phyloP scores from a whole-genome alignment of 148 eudicot species.

The Rhododendron ovatum region DNA sequence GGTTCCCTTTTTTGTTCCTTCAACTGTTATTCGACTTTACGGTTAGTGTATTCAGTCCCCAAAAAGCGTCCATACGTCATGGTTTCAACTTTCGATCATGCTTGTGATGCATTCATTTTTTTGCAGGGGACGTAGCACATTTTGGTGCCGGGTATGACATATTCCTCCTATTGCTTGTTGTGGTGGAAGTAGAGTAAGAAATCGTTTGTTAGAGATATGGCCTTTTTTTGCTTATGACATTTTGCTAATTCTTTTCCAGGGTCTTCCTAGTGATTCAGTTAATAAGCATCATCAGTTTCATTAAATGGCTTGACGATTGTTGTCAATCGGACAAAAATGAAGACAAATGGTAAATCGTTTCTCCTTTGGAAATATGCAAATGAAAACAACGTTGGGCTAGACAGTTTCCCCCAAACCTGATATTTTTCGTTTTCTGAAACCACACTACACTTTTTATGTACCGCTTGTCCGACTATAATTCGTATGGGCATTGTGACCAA shows the following conservation, averaged over 20 bases:
- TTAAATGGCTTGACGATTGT: slow-evolving; percentile 66
- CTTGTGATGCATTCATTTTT: slow-evolving; percentile 4
- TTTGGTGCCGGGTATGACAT: slow-evolving; percentile 79
- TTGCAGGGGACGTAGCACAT: slow-evolving; percentile 79
- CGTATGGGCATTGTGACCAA: neutral
- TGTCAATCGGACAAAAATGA: slow-evolving; percentile 57
- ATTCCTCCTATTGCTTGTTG: neutral
- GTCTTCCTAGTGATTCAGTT: slow-evolving; percentile 77
- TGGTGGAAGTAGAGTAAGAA: neutral
- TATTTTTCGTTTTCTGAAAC: neutral
- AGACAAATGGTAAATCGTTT: slow-evolving; percentile 53
- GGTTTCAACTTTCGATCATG: neutral
- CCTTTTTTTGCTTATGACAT: neutral
- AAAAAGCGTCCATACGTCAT: neutral
- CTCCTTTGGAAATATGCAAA: neutral
- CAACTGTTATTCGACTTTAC: slow-evolving; percentile 41
- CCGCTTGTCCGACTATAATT: neutral
- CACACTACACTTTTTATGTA: neutral
- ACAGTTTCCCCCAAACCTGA: neutral
- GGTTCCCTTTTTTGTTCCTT: slow-evolving; percentile 50
- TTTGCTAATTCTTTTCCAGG: slow-evolving; percentile 36
- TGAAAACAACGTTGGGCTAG: too few species aligned
- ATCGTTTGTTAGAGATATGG: neutral
- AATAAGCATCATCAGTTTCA: slow-evolving; percentile 79
- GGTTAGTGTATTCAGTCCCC: slow-evolving; percentile 40